phyloP scores from a whole-genome alignment of 305 asterid species.

The Fraxinus sp. region DNA sequence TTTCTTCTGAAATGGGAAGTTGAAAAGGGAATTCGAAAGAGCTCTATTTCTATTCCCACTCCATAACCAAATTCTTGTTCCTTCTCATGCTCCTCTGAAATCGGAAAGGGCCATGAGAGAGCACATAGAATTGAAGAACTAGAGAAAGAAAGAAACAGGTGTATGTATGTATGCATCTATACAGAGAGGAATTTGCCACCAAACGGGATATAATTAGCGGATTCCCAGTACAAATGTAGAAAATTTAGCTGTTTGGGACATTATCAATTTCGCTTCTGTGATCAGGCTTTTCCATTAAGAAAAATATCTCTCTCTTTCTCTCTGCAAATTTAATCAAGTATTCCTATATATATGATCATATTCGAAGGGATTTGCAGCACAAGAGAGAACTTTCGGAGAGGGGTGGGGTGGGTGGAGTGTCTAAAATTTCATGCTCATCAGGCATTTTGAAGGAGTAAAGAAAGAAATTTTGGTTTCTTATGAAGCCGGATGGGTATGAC shows the following conservation, averaged over 20 bases:
- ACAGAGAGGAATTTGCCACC: background rate
- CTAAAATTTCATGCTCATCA: background rate
- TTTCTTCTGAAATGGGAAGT: background rate
- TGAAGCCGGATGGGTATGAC: slow-evolving; percentile 51
- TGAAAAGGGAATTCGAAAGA: background rate
- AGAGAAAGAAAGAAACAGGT: background rate
- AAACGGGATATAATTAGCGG: background rate
- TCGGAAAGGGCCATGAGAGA: background rate
- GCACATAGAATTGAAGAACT: background rate
- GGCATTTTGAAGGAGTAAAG: slow-evolving; percentile 3
- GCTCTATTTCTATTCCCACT: background rate
- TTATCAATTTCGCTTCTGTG: background rate
- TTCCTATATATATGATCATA: background rate
- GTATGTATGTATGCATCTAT: background rate
- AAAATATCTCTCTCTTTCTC: background rate
- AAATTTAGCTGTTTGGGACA: background rate
- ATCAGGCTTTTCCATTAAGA: background rate
- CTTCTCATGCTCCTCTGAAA: background rate
- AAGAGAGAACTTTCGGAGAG: background rate
- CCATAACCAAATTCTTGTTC: background rate
- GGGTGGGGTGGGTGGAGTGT: background rate
- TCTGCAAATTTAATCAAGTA: background rate
- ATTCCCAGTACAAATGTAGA: background rate
- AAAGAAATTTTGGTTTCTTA: slow-evolving; percentile 19
- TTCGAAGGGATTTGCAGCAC: background rate